Evolutionary conservation across 108 stramenopile species (phyloP).

Genomic region (Skeletonema costatum): DNA sequence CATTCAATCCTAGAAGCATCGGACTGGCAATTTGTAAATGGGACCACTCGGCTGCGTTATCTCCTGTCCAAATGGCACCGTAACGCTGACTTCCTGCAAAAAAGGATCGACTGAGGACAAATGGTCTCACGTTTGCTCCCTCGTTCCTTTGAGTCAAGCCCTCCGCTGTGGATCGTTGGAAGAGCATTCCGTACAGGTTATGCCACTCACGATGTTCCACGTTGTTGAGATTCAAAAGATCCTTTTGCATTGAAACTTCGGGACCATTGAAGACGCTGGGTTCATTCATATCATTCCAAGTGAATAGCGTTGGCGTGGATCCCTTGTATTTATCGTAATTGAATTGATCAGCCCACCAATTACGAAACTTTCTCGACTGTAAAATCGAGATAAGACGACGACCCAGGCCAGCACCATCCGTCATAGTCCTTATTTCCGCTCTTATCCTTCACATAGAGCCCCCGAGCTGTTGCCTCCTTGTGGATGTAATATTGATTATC

Average conservation of each 20-base stretch:
- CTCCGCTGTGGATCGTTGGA: constrained; percentile 95
- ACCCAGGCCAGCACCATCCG: constrained; percentile 99
- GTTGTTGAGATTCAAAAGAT: constrained; percentile 83
- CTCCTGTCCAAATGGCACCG: constrained; percentile 99
- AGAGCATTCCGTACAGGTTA: constrained; percentile 98
- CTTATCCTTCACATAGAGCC: constrained; percentile 95
- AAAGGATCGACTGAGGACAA: constrained; percentile 96
- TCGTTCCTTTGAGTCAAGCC: constrained; percentile 82
- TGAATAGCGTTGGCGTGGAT: constrained; percentile 91
- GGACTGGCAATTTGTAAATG: constrained; percentile 92
- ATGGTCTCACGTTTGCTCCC: constrained; percentile 86
- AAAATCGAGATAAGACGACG: constrained; percentile 99
- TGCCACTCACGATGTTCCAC: constrained; percentile 99
- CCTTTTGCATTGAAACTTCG: constrained; percentile 97
- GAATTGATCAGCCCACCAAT: constrained; percentile 98
- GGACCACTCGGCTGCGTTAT: constrained; percentile 95
- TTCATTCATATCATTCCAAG: constrained; percentile 99
- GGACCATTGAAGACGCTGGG: constrained; percentile 99
- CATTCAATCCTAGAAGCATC: constrained; percentile 95
- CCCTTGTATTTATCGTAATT: constrained; percentile 91
- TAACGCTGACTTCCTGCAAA: constrained; percentile 96
- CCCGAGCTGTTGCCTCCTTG: constrained; percentile 91
- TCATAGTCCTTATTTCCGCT: constrained; percentile 92
- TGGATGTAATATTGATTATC: constrained; percentile 94
- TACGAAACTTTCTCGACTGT: constrained; percentile 87